Evolutionary conservation across 208 protist genomes (phyloP).

Genomic region (Porcisia deanei): DNA sequence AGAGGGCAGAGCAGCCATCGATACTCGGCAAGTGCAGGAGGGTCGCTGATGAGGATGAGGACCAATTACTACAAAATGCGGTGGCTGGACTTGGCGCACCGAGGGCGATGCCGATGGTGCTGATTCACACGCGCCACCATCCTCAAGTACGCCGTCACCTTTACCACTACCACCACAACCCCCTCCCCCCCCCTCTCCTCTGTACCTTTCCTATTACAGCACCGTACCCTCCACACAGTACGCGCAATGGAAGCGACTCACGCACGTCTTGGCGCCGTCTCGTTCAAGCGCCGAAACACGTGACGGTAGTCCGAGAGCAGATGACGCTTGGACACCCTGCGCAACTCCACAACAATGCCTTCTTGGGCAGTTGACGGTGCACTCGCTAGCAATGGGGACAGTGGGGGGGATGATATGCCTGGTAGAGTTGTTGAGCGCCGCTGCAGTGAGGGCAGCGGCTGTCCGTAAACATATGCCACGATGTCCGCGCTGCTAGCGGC

Average conservation of each 20-base stretch:
- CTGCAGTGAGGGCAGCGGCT: conserved; percentile 36
- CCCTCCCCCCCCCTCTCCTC: too few species aligned
- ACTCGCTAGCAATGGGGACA: not conserved
- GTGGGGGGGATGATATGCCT: not conserved
- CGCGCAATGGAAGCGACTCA: not conserved
- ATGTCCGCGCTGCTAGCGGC: conserved; percentile 29
- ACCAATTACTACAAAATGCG: too few species aligned
- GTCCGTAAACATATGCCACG: conserved; percentile 46
- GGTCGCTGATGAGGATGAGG: too few species aligned
- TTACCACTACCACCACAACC: too few species aligned
- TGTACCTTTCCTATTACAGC: too few species aligned
- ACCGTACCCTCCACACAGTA: not conserved
- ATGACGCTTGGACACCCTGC: conserved; percentile 37
- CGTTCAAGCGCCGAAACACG: conserved; percentile 72
- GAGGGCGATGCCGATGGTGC: too few species aligned
- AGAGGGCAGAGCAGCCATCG: too few species aligned
- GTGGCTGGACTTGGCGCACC: too few species aligned
- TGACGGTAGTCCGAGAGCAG: conserved; percentile 64
- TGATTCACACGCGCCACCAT: too few species aligned
- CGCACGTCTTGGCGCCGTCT: conserved; percentile 34
- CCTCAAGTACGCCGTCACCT: too few species aligned
- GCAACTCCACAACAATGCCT: conserved; percentile 20
- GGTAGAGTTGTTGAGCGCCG: not conserved
- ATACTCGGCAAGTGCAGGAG: too few species aligned
- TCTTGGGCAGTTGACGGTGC: not conserved